Conservation (phyloP, 257 asterid species). For the Solanum neorickii region DNA sequence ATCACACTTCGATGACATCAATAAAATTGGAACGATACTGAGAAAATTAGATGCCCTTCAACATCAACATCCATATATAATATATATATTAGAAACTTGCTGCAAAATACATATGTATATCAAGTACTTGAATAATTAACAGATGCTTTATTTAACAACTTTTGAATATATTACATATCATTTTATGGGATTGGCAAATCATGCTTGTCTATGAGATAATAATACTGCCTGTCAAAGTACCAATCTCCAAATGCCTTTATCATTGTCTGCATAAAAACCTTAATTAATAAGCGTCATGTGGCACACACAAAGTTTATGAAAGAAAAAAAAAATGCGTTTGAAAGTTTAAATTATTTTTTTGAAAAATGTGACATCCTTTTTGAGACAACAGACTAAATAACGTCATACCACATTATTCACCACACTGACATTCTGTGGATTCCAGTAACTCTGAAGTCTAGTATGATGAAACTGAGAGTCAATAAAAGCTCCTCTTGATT, state of each 20-base stretch:
- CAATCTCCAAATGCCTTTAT: not conserved
- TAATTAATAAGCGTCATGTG: not conserved
- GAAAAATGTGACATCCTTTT: not conserved
- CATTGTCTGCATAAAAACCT: not conserved
- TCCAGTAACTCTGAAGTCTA: not conserved
- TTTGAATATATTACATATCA: not conserved
- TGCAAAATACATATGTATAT: not conserved
- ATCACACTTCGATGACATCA: not conserved
- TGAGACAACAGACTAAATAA: not conserved
- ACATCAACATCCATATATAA: not conserved
- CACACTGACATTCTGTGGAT: not conserved
- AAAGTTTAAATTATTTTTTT: not conserved
- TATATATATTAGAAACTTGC: not conserved
- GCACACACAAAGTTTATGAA: not conserved
- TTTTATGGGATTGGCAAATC: not conserved
- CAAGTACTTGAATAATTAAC: not conserved
- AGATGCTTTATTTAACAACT: not conserved
- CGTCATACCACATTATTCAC: not conserved
- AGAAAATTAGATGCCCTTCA: not conserved
- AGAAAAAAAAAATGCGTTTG: too few species aligned
- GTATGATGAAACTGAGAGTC: not conserved
- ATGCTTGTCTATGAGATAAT: not conserved
- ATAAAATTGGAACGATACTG: not conserved
- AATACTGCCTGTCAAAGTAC: not conserved
- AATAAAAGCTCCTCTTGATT: not conserved